Conservation (phyloP, 2,329 filamentous ascomycete genomes). For the Fusarium euwallaceae region DNA sequence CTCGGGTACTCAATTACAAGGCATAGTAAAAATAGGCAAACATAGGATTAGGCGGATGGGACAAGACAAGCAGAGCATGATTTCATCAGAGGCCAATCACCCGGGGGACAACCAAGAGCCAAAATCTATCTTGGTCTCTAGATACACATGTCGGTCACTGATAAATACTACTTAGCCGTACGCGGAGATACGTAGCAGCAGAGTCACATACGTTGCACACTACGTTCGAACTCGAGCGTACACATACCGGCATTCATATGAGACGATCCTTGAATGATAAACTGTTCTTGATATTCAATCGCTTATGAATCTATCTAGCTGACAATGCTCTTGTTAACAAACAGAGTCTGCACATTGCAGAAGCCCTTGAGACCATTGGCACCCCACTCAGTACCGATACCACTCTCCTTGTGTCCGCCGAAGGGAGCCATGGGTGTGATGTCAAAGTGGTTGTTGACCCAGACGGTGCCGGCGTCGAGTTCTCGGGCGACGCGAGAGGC, state of each 20-base stretch:
- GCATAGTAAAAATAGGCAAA: background rate
- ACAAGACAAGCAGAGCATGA: background rate
- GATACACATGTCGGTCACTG: too few species aligned
- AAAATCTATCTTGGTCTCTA: background rate
- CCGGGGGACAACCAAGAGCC: background rate
- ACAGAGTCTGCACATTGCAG: conserved; percentile 44
- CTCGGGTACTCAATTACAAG: background rate
- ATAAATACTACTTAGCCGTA: rapidly evolving
- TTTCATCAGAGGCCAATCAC: too few species aligned
- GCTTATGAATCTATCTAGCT: background rate
- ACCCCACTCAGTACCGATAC: conserved; percentile 59
- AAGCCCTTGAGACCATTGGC: conserved; percentile 54
- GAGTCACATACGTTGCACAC: background rate
- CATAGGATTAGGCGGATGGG: too few species aligned
- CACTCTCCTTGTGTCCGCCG: conserved; percentile 60
- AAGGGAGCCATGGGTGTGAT: conserved; percentile 52
- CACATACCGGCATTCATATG: background rate
- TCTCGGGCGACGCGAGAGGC: conserved; percentile 65
- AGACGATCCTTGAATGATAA: background rate
- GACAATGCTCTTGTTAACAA: conserved; percentile 35
- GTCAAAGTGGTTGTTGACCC: conserved; percentile 71
- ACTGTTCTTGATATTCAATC: background rate
- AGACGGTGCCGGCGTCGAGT: conserved; percentile 70
- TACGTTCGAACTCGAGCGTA: background rate
- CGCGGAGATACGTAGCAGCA: background rate